Percentiles rank a stretch among this genome's conserved stretches.
Evolutionary conservation across 192 early-diverging fungal species (phyloP).

Genomic region (Chytriomyces confervae): DNA sequence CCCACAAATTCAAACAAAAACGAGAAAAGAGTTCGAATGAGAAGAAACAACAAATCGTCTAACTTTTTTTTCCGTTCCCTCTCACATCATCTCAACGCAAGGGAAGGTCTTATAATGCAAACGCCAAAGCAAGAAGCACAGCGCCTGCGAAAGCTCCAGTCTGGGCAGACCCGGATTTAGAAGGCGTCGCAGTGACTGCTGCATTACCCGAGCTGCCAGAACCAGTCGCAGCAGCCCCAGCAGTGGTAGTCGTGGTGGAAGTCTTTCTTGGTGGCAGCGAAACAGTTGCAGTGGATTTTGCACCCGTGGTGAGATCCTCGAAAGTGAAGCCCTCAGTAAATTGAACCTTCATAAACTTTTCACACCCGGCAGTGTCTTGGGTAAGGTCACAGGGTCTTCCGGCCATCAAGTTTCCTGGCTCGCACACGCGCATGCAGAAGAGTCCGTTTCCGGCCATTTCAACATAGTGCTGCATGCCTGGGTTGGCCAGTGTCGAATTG

Average conservation of each 20-base stretch:
- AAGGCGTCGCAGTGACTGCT: background rate
- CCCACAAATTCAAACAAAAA: no score
- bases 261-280: background rate
- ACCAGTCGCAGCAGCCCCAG: background rate
- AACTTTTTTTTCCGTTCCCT: no score
- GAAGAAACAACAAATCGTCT: no score
- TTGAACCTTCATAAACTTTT: slow-evolving; percentile 24
- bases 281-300: background rate
- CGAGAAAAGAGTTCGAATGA: no score
- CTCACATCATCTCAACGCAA: no score
- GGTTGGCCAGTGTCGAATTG: slow-evolving; percentile 8
- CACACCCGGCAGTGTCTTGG: slow-evolving; percentile 38
- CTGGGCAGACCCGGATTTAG: background rate
- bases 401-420: slow-evolving; percentile 9
- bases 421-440: slow-evolving; percentile 45
- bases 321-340: slow-evolving; percentile 15
- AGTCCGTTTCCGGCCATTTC: slow-evolving; percentile 40
- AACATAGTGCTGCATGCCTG: slow-evolving; percentile 34
- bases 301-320: background rate
- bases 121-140: no score
- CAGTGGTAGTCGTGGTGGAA: slow-evolving; percentile 7
- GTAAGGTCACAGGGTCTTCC: slow-evolving; percentile 38
- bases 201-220: background rate
- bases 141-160: background rate
- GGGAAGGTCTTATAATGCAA: no score